Base-by-base conservation (phyloP, 2,329 filamentous ascomycete species). In the Helminthosporium solani region DNA sequence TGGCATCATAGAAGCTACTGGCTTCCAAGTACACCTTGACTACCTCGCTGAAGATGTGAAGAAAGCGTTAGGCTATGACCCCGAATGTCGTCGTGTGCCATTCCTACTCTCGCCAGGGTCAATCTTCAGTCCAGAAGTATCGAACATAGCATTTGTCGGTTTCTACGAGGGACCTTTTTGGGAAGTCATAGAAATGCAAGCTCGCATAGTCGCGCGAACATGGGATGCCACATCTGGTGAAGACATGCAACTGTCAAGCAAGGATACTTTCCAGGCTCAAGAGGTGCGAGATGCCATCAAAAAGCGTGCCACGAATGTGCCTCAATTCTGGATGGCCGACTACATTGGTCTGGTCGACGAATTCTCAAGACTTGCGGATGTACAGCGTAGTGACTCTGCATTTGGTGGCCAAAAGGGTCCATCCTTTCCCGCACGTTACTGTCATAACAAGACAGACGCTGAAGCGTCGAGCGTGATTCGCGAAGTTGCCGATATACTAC, bases 151-250 rank as follows among this genome's bases (percentile, higher is more conserved):
- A 0, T 91, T 94, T 58, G 84, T 94, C 1, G 89, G 89, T 0
- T 90, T 90, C 68, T 95, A 95, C 62, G 80, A 89, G 50, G 87
- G 87, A 0, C 88, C 88, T 0, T 94, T 89, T 65, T 95, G 89
- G 89, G 86, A 86, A 1, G 83, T 90, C 0, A 90, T 92, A 78
- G 88, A 94, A 66, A 88, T 90, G 85, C 89, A 95, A 69, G 85
- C 88, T 2, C 80, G 86, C 1, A 78, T 87, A 50, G 72, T 91
- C 5, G 77, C 84, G 0, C 67, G 78, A 11, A 64, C 82, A 9
- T 91, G 87, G 86, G 33, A 50, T 39, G 11, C 21, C 19, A 12
- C 41, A 3, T n/a, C 36, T 15, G 49, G 56, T 3, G 49, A 46
- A 7, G 47, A 36, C 64, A 82, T 9, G 52, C 60, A 3, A 56